phyloP scores from a whole-genome alignment of 2,329 filamentous ascomycete genomes.

The Aspergillus puulaauensis region DNA sequence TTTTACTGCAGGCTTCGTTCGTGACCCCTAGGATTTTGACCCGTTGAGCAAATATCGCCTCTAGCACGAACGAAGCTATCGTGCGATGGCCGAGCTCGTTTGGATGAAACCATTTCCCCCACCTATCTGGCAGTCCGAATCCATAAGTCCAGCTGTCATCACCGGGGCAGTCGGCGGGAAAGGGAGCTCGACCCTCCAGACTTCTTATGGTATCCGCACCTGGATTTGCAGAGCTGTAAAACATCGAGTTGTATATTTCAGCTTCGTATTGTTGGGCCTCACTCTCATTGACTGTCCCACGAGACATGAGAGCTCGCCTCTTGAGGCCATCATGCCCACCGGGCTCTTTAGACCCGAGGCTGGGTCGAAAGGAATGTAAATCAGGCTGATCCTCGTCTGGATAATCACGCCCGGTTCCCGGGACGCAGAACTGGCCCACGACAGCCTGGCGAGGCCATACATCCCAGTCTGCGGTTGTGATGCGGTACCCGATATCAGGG shows the following conservation, averaged over 20 bases:
- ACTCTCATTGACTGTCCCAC: neutral
- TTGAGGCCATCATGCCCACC: neutral
- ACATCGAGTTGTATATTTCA: neutral
- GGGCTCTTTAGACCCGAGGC: neutral
- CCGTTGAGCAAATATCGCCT: conserved; percentile 5
- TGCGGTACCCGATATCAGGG: conserved; percentile 7
- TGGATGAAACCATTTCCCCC: conserved; percentile 36
- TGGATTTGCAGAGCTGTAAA: neutral
- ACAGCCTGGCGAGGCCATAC: conserved; percentile 24
- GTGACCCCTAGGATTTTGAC: neutral
- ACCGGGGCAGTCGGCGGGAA: neutral
- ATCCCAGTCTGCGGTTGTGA: conserved; percentile 29
- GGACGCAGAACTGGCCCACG: conserved; percentile 32
- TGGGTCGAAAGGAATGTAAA: conserved; percentile 34
- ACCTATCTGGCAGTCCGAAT: conserved; percentile 26
- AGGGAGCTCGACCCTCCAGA: neutral
- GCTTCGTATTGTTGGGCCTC: neutral
- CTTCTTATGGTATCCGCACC: neutral
- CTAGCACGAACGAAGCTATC: conserved; percentile 14
- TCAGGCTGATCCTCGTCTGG: conserved; percentile 31
- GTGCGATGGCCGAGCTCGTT: conserved; percentile 23
- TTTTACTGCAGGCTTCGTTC: neutral
- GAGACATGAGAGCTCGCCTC: neutral
- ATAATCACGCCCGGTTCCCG: conserved; percentile 10
- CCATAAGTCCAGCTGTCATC: conserved; percentile 6